Evolutionary conservation across 2,329 filamentous ascomycete species (phyloP), one percentile per base, ranked within the genome.

Genomic region (Tympanopsis confertula): DNA sequence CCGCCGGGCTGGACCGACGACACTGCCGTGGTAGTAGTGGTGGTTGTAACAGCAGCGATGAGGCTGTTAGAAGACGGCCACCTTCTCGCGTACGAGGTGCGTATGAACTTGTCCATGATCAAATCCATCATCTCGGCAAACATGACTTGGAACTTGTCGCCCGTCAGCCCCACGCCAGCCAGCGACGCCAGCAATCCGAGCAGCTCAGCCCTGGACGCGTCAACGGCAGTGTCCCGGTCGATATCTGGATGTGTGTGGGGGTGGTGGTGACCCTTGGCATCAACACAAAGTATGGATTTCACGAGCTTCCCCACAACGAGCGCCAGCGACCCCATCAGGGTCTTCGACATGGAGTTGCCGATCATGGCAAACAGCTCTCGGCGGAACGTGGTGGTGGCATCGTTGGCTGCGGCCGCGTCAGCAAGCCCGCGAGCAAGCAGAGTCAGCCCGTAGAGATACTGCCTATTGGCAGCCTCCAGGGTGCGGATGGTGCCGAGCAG

Each of bases 91-190:
- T 78, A 86, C 5, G 70, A 71, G 36, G 66, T 63, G 28, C 62
- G 61, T 29, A 87, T 71, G 46, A 79, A 82, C 12, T 69, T 62
- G 32, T 68, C 67, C 65, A 87, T 76, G 41, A 79, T 65, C 24
- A 61, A 59, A 50, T 86, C 70, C 66, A 86, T 78, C 19, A 82
- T 68, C 53, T 82, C 76, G 13, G 81, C 83, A 48, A 86, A 80
- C 24, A 82, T 63, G 20, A 81, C 69, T 49, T 86, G 78, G 37
- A 83, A 82, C 36, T 63, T 66, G 48, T 83, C 77, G 19, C 79
- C 80, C 1, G 77, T 77, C 14, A 87, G 59, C 1, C 82, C 83
- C 17, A 86, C 74, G 35, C 71, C 66, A 45, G 70, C 62, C 13
- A 87, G 59, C 5, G 73, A 69, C 36, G 71, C 66, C 2, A 82